Percentiles rank a stretch among this genome's conserved stretches.
phyloP scores from a whole-genome alignment of 495 filamentous ascomycete species.

The Aspergillus conjunctus region DNA sequence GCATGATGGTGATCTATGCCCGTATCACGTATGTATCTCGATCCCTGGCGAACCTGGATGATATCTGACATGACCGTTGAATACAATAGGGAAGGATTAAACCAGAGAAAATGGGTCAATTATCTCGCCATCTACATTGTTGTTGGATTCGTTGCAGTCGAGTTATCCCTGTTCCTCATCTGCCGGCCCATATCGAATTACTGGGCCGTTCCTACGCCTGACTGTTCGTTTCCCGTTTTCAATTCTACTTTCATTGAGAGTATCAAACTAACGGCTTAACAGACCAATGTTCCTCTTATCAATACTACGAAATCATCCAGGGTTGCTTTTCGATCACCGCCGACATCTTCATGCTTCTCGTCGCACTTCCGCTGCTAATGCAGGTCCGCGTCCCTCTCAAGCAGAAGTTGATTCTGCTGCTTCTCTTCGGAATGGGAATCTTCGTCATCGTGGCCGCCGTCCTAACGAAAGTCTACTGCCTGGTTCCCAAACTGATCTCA shows the following conservation, averaged over 20 bases:
- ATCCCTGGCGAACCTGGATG: neutral
- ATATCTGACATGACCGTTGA: neutral
- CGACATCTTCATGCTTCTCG: constrained; percentile 63
- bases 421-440: constrained; percentile 59
- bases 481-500: constrained; percentile 51
- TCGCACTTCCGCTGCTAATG: constrained; percentile 64
- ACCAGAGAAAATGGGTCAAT: constrained; percentile 45
- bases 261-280: constrained; percentile 7
- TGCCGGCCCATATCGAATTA: constrained; percentile 64
- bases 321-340: constrained; percentile 64
- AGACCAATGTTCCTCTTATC: constrained; percentile 54
- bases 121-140: constrained; percentile 57
- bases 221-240: constrained; percentile 25
- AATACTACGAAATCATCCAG: constrained; percentile 55
- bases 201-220: constrained; percentile 55
- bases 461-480: constrained; percentile 69
- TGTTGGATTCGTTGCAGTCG: constrained; percentile 58
- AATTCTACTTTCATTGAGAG: neutral
- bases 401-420: constrained; percentile 59
- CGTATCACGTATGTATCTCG: constrained; percentile 49
- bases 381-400: constrained; percentile 55
- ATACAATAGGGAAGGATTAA: constrained; percentile 37
- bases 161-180: constrained; percentile 64
- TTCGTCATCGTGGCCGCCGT: constrained; percentile 68
- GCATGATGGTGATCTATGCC: constrained; percentile 58